Percentiles rank a stretch among this genome's conserved stretches.
Evolutionary conservation across 306 rosid genomes (phyloP).

Genomic region (Fagus crenata): DNA sequence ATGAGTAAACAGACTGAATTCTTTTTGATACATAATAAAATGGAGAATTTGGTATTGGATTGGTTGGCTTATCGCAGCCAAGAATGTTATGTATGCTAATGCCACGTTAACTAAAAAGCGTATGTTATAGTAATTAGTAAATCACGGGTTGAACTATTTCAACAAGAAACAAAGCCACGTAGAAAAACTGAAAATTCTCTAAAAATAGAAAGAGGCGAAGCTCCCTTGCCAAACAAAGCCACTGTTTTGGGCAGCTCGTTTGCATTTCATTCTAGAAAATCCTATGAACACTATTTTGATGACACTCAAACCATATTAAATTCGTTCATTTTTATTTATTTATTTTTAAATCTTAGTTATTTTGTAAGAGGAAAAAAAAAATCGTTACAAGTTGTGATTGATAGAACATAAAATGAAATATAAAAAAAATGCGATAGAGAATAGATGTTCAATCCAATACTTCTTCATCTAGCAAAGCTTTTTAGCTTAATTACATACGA

Average conservation of each 20-base stretch:
- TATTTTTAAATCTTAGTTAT: too few species aligned
- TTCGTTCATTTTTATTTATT: too few species aligned
- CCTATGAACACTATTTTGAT: background rate
- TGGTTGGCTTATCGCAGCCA: conserved; percentile 20
- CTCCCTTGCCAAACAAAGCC: background rate
- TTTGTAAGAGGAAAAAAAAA: too few species aligned
- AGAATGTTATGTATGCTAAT: conserved; percentile 25
- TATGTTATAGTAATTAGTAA: background rate
- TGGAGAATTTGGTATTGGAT: conserved; percentile 7
- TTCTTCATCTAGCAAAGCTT: too few species aligned
- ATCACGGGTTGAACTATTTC: background rate
- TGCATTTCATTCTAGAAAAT: background rate
- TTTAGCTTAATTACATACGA: too few species aligned
- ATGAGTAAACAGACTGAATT: too few species aligned
- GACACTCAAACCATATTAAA: background rate
- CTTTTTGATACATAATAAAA: too few species aligned
- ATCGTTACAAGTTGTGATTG: too few species aligned
- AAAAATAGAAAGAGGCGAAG: background rate
- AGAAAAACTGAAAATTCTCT: too few species aligned
- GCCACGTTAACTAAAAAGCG: background rate
- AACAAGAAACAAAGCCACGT: background rate
- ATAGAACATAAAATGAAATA: too few species aligned
- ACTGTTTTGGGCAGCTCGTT: background rate
- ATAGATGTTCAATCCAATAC: too few species aligned
- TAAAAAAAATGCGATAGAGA: too few species aligned